A percentile compares a stretch with the other conserved stretches of the same genome.
phyloP scores from a whole-genome alignment of 2,329 filamentous ascomycete species.

The Epichloe sylvatica region DNA sequence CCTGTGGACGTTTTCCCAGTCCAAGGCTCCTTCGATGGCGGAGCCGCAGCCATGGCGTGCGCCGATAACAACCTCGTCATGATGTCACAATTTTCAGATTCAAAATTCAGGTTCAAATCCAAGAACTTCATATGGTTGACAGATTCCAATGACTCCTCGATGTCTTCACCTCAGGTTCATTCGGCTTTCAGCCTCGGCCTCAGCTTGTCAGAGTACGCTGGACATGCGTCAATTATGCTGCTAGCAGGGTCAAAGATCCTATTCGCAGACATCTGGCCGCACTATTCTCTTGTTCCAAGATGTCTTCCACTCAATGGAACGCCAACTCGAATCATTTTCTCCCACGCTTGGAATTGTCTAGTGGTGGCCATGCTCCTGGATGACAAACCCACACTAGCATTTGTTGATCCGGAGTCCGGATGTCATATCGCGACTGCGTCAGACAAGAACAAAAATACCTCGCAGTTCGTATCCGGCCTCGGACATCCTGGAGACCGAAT shows the following conservation, averaged over 20 bases:
- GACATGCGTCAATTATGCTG: constrained; percentile 33
- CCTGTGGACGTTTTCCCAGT: constrained; percentile 21
- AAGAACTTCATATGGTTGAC: constrained; percentile 38
- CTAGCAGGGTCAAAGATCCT: constrained; percentile 36
- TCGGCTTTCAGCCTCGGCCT: constrained; percentile 30
- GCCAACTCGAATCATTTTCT: constrained; percentile 41
- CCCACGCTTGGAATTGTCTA: constrained; percentile 35
- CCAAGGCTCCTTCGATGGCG: constrained; percentile 12
- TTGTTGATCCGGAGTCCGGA: constrained; percentile 43
- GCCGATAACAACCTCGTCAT: constrained; percentile 35
- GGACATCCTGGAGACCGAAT: constrained; percentile 45
- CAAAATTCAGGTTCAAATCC: constrained; percentile 19
- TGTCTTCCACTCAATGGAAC: constrained; percentile 33
- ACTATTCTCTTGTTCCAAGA: constrained; percentile 34
- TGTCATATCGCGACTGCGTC: constrained; percentile 33
- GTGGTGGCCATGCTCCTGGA: constrained; percentile 36
- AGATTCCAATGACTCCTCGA: constrained; percentile 32
- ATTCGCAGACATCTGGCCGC: constrained; percentile 36
- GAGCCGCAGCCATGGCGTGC: constrained; percentile 26
- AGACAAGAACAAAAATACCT: constrained; percentile 26
- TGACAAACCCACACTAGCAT: constrained; percentile 34
- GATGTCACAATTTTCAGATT: constrained; percentile 24
- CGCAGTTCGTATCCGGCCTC: constrained; percentile 41
- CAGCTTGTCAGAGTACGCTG: constrained; percentile 23
- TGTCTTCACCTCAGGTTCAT: constrained; percentile 33